Evolutionary conservation across 345 rosid species (phyloP), one percentile per base, ranked within the genome.

Genomic region (Ricinus communis): DNA sequence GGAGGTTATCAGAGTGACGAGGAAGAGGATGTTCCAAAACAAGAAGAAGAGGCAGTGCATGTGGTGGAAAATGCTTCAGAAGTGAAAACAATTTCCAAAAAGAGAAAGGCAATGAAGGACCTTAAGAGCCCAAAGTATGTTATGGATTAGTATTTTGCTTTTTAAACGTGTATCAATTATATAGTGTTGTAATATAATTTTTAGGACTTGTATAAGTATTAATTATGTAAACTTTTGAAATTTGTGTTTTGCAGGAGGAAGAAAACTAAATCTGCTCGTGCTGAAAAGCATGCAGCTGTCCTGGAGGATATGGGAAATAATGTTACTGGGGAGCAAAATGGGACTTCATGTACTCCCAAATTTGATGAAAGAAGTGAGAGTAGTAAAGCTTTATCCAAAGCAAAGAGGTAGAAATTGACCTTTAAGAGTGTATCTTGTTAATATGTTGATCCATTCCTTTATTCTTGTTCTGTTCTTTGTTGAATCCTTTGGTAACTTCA

Each of bases 91-190:
- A 78, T 78, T 75, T 83, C 89, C 0, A 95, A 86, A 84, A 95
- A 92, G 81, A 86, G 96, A 65, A 92, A 90, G 75, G 87, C 91
- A 2, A 75, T 84, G 0, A 83, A 84, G 77, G 87, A 85, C 81
- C 85, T 75, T 66, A 66, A 19, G 41, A 81, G 87, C 70, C 81
- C 90, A 49, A 89, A 85, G 99, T 91, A 91, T 71, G 88, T 73
- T 31, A 27, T 2, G 36, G 0, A 6, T n/a, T 0, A 0, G 25
- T 5, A 43, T 40, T 25, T 68, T 66, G 31, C 59, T 5, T 50
- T 51, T 15, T 28, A 66, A 50, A 33, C 16, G 13, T 43, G 40
- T 66, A 30, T 30, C 43, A 16, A 28, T 41, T 41, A 12, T 61
- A 19, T 38, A 18, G 0, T 33, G 14, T 28, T 61, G 24, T 38